phyloP scores from a whole-genome alignment of 2,329 filamentous ascomycete species.

The Fusarium sp. region DNA sequence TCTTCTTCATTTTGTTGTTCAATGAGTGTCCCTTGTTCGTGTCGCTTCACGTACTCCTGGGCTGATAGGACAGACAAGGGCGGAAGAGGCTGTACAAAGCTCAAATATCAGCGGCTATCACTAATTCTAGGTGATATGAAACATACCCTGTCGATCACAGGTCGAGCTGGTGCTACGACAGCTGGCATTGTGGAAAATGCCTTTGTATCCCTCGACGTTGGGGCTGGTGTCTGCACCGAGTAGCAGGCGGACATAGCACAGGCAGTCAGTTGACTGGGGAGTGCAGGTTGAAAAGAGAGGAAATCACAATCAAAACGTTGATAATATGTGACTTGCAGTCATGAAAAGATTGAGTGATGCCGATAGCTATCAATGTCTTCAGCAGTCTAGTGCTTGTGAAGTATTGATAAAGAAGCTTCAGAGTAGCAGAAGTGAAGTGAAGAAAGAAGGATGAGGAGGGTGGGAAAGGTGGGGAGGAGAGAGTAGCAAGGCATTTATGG shows the following conservation, averaged over 20 bases:
- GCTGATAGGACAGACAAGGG: slow-evolving; percentile 41
- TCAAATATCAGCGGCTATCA: slow-evolving; percentile 18
- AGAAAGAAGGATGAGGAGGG: not conserved
- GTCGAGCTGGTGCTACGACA: not conserved
- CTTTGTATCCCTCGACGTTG: not conserved
- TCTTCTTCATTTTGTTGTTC: slow-evolving; percentile 53
- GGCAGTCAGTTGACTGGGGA: not conserved
- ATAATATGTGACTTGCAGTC: not conserved
- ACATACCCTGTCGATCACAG: slow-evolving; percentile 18
- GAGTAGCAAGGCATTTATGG: slow-evolving; percentile 7
- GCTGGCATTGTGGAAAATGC: slow-evolving; percentile 7
- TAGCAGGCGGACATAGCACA: not conserved
- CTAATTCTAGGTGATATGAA: not conserved
- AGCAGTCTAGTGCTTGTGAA: not conserved
- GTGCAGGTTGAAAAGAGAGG: not conserved
- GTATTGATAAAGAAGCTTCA: not conserved
- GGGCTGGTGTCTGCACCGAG: not conserved
- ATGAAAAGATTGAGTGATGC: not conserved
- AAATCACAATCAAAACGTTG: too few species aligned
- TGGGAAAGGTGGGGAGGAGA: not conserved
- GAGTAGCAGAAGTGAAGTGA: not conserved
- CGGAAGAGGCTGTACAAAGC: slow-evolving; percentile 16
- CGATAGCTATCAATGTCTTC: not conserved
- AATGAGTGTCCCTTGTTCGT: slow-evolving; percentile 53
- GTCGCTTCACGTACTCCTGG: slow-evolving; percentile 47